Evolutionary conservation across 495 filamentous ascomycete species (phyloP), one percentile per base, ranked within the genome.

Genomic region (Apodospora peruviana): DNA sequence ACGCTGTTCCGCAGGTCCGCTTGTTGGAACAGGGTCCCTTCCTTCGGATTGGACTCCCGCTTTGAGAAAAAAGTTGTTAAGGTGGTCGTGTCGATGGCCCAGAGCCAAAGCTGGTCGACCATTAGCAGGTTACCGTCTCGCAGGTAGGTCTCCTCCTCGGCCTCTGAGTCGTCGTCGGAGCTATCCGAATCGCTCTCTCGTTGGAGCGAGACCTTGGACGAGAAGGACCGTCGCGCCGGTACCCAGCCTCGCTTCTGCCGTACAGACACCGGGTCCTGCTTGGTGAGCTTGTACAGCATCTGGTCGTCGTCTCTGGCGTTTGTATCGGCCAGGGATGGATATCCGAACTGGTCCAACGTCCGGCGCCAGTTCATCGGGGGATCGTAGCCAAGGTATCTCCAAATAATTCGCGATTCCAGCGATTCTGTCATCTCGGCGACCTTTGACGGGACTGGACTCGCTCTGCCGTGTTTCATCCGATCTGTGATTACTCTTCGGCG

Each of bases 31-130:
- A 82, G 53, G 12, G 77, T 79, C 0, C 74, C 80, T 45, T 83
- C 79, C 1, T 50, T 65, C 0, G 70, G 65, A 21, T 63, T 60
- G 12, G 71, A 71, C 44, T 78, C 69, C 43, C 72, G 65, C 48
- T 67, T 69, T 1, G 80, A 76, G 50, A 83, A 83, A 59, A 82
- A 83, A 0, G 81, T 83, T 8, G 76, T 65, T 25, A 83, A 54
- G 2, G 76, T 81, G 5, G 55, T 71, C 20, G 70, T 69, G 47
- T 84, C 74, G 5, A 84, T 74, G 12, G 82, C 77, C 80, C 81
- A 87, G 1, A 85, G 59, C 83, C 83, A 86, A 4, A 87, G 66
- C 50, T 85, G 81, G 51, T 86, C 82, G 7, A 87, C 81, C 82
- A 86, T 85, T 11, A 86, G 66, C 14, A 85, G 74, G 53, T 83